phyloP scores from a whole-genome alignment of 768 basidiomycete genomes.

The Mycena alexandri region DNA sequence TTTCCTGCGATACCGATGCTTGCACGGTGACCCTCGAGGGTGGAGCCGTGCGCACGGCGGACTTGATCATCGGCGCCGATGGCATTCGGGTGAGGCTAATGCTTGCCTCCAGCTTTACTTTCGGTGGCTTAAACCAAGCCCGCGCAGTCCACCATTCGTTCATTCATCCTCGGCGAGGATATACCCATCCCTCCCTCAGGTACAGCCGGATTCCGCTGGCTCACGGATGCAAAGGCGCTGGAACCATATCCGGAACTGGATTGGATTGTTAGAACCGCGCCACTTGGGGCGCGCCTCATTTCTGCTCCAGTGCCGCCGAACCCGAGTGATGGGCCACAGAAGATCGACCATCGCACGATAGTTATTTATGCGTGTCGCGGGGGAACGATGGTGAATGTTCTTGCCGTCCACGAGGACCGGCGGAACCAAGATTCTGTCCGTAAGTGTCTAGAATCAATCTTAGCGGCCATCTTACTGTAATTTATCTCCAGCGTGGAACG shows the following conservation, averaged over 20 bases:
- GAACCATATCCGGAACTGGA: conserved; percentile 31
- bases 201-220: conserved; percentile 33
- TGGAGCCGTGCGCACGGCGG: conserved; percentile 1
- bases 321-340: background rate
- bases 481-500: conserved; percentile 27
- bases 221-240: conserved; percentile 15
- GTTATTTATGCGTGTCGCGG: conserved; percentile 32
- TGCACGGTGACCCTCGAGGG: conserved; percentile 15
- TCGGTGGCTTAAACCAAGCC: too few relatives aligned
- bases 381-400: conserved; percentile 23
- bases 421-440: conserved; percentile 28
- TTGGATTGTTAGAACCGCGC: conserved; percentile 30
- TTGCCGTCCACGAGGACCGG: conserved; percentile 29
- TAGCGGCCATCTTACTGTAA: background rate
- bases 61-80: conserved; percentile 33
- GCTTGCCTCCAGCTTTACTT: too few relatives aligned
- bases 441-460: conserved; percentile 1
- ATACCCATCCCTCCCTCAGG: conserved; percentile 18
- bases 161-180: conserved; percentile 26
- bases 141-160: conserved; percentile 26
- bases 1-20: conserved; percentile 21
- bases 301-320: conserved; percentile 16
- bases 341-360: conserved; percentile 25
- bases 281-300: conserved; percentile 28
- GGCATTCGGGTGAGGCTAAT: conserved; percentile 26